These are phyloP conservation scores for Xylaria sp. DNA, from an alignment of 2,329 filamentous ascomycete genomes.

Conservation along the genomic window DNA sequence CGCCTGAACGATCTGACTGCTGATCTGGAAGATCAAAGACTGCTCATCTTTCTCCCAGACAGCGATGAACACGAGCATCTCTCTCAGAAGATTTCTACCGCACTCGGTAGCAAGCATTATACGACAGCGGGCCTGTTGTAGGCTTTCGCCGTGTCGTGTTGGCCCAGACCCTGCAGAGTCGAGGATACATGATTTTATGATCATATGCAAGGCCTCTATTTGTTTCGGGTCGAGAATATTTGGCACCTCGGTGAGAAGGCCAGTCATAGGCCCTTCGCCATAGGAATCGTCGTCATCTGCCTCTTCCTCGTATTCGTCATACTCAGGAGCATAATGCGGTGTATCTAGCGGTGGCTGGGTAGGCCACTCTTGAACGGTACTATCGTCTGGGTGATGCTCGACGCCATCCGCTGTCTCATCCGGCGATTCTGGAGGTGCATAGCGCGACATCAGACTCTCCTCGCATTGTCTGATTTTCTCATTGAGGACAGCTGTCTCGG, in stretches of 20 bases:
- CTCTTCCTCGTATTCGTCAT: conserved; percentile 59
- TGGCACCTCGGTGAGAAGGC: conserved; percentile 89
- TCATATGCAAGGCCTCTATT: conserved; percentile 96
- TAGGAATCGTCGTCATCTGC: conserved; percentile 76
- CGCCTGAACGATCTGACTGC: conserved; percentile 92
- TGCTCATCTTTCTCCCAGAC: conserved; percentile 96
- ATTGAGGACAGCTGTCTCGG: conserved; percentile 64
- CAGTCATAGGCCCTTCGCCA: conserved; percentile 77
- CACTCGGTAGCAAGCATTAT: conserved; percentile 89
- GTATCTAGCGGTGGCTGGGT: conserved; percentile 49
- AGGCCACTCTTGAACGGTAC: conserved; percentile 43
- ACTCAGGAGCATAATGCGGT: conserved; percentile 49
- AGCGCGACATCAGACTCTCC: conserved; percentile 63
- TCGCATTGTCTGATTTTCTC: conserved; percentile 63
- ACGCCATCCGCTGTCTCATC: conserved; percentile 43
- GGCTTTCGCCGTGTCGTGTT: conserved; percentile 73
- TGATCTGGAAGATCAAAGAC: conserved; percentile 94
- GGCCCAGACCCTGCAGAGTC: conserved; percentile 76
- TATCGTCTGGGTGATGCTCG: conserved; percentile 46
- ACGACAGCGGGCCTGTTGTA: conserved; percentile 89
- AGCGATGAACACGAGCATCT: conserved; percentile 93
- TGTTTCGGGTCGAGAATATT: conserved; percentile 93
- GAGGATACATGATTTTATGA: conserved; percentile 92
- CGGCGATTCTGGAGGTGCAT: conserved; percentile 48
- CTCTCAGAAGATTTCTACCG: conserved; percentile 84